A percentile compares a stretch with the other conserved stretches of the same genome.
phyloP scores from a whole-genome alignment of 2,329 filamentous ascomycete genomes.

The Monosporascus sp. region DNA sequence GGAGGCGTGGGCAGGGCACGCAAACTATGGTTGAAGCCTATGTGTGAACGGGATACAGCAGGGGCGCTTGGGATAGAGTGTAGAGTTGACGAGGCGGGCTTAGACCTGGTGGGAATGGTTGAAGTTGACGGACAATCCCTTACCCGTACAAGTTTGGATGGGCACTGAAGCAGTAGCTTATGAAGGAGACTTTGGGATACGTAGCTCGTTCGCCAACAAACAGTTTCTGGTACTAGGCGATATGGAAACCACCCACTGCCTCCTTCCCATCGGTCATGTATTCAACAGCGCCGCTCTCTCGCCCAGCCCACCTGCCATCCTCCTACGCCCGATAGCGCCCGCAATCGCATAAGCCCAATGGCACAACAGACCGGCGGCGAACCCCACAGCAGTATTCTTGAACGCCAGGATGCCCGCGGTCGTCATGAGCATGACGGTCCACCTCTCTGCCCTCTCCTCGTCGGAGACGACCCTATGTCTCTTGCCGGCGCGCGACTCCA shows the following conservation, averaged over 20 bases:
- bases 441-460: constrained; percentile 66
- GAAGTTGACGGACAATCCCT: no score
- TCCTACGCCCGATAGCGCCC: constrained; percentile 29
- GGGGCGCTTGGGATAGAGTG: no score
- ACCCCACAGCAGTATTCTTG: constrained; percentile 84
- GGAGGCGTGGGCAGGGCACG: no score
- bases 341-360: constrained; percentile 58
- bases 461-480: constrained; percentile 52
- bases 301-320: constrained; percentile 7
- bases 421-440: constrained; percentile 88
- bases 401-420: constrained; percentile 78
- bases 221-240: no score
- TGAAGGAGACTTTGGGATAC: not conserved
- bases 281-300: constrained; percentile 29
- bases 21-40: no score
- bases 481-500: constrained; percentile 34
- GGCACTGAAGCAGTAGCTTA: no score
- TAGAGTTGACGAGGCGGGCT: no score
- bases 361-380: constrained; percentile 74
- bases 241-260: not conserved
- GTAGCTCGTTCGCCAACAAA: no score
- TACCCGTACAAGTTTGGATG: no score
- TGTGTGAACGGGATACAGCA: no score
- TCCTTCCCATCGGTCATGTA: constrained; percentile 1
- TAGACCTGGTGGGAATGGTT: no score